Conservation (phyloP, 192 early-diverging fungal genomes). For the Umbelopsis sp. region DNA sequence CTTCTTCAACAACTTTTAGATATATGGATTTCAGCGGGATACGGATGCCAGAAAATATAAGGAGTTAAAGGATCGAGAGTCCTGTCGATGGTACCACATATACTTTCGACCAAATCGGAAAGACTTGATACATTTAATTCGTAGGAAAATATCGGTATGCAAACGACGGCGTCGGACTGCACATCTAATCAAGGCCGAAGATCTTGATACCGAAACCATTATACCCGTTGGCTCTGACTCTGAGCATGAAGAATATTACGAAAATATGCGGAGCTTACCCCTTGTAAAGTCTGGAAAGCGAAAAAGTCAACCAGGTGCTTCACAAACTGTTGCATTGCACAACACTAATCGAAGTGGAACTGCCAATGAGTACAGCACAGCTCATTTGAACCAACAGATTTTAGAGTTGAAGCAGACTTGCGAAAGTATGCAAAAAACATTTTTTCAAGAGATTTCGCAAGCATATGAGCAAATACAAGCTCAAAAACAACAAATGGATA, state of each 20-base stretch:
- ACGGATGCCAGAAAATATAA: slow-evolving; percentile 55
- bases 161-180: slow-evolving; percentile 25
- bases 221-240: slow-evolving; percentile 24
- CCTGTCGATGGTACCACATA: slow-evolving; percentile 48
- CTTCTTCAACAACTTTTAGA: slow-evolving; percentile 28
- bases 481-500: slow-evolving; percentile 4
- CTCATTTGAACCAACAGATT: slow-evolving; percentile 7
- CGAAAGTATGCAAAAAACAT: slow-evolving; percentile 6
- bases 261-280: slow-evolving; percentile 13
- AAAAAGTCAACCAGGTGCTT: neutral
- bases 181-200: slow-evolving; percentile 18
- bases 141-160: slow-evolving; percentile 42
- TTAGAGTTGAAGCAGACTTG: slow-evolving; percentile 11
- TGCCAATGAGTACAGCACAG: neutral
- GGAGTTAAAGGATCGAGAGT: slow-evolving; percentile 44
- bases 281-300: neutral
- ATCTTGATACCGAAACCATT: slow-evolving; percentile 27
- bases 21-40: slow-evolving; percentile 52
- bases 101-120: slow-evolving; percentile 45
- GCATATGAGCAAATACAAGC: slow-evolving; percentile 9
- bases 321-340: too few species aligned
- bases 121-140: slow-evolving; percentile 46
- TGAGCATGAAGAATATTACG: slow-evolving; percentile 30
- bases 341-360: too few species aligned
- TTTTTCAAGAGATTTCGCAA: neutral